phyloP scores from a whole-genome alignment of 176 grass and related monocot genomes.

The Hyparrhenia diplandra region DNA sequence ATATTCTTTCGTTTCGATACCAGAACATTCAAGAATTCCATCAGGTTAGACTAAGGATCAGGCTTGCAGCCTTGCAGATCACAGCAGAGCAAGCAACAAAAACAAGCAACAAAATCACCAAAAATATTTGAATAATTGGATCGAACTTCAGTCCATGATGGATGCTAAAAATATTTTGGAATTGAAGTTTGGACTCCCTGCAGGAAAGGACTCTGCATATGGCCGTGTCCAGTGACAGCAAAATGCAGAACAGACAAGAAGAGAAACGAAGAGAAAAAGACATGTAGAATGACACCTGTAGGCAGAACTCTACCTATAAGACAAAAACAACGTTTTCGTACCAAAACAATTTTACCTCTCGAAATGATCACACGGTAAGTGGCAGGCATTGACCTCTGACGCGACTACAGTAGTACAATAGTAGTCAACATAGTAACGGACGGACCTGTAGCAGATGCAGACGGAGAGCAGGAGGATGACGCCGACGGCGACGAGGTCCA shows the following conservation, averaged over 20 bases:
- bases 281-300: conserved; percentile 7
- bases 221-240: neutral
- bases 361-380: no score
- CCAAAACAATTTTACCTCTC: no score
- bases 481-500: conserved; percentile 76
- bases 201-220: neutral
- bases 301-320: neutral
- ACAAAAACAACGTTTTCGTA: neutral
- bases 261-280: neutral
- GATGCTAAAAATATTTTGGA: neutral
- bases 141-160: neutral
- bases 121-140: neutral
- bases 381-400: neutral
- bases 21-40: no score
- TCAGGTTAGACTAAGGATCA: no score
- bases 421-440: neutral
- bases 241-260: neutral
- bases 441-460: conserved; percentile 92
- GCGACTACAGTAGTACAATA: accelerated
- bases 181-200: neutral
- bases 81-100: neutral
- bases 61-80: no score
- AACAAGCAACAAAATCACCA: neutral
- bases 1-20: no score
- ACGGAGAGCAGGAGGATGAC: conserved; percentile 74